Evolutionary conservation across 2,329 filamentous ascomycete species (phyloP), one percentile per base, ranked within the genome.

Genomic region (Botrytis fragariae): DNA sequence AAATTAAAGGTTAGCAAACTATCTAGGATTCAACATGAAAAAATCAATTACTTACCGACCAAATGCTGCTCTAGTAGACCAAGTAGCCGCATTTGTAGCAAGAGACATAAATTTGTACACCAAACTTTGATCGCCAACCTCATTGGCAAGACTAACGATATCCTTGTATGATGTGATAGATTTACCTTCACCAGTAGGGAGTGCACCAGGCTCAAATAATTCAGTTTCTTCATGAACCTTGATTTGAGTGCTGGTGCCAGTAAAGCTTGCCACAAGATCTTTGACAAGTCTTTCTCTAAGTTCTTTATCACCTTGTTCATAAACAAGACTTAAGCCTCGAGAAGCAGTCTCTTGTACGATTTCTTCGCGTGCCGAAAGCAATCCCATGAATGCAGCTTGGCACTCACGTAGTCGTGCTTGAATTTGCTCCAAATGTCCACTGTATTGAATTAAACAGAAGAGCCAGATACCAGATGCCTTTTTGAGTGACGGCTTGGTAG

Each of bases 21-120:
- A 4, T 32, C 10, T 2, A 42, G 18, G 22, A 29, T 39, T 16
- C 2, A 35, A 54, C 4, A 18, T 12, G n/a, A 29, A 29, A 67
- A 1, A 68, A 39, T 18, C 12, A 39, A 20, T 67, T 8, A 57
- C 65, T 68, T 42, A 68, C 18, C 94, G 89, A 4, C 96, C 96
- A 82, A 99, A 98, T 0, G 96, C 96, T 1, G 96, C 97, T 69
- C 96, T 90, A n/a, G 94, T 97, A 1, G 94, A 95, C 96, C 96
- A 99, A 25, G 97, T 97, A 0, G 95, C 94, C 65, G 97, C 97
- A 79, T 98, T 97, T 2, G 94, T 94, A 4, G 96, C 96, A 77
- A 99, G 87, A 0, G 95, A 95, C 96, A 99, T 99, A 84, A 99
- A 98, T 75, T 95, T 94, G 84, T 99, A 99, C 1, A 98, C 93